phyloP scores from a whole-genome alignment of 2,329 filamentous ascomycete genomes.

The Colletotrichum tamarilloi region DNA sequence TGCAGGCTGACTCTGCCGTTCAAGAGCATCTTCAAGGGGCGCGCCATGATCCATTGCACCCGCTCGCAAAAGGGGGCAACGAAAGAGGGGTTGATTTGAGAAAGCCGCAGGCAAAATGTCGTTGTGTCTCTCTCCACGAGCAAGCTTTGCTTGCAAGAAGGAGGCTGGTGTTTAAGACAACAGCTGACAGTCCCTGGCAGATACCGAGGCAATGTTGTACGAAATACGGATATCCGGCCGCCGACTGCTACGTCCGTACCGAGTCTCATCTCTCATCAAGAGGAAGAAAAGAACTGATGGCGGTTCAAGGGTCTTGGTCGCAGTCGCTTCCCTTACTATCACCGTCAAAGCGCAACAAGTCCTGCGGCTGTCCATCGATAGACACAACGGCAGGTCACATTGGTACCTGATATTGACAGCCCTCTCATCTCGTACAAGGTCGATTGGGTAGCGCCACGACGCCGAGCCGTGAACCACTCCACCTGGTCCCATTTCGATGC shows the following conservation, averaged over 20 bases:
- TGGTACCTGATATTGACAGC: constrained; percentile 9
- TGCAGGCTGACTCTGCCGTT: constrained; percentile 28
- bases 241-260: neutral
- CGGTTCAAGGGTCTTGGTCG: neutral
- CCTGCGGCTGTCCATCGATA: neutral
- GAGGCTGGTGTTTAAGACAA: constrained; percentile 13
- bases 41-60: neutral
- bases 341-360: constrained; percentile 5
- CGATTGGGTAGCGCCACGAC: neutral
- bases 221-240: neutral
- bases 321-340: neutral
- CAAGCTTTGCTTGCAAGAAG: neutral
- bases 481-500: neutral
- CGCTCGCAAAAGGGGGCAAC: constrained; percentile 19
- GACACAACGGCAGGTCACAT: constrained; percentile 1
- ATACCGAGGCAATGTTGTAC: neutral
- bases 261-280: neutral
- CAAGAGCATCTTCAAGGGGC: neutral
- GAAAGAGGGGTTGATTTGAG: neutral
- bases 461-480: neutral
- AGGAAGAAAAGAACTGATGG: neutral
- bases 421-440: neutral
- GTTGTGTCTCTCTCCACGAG: neutral
- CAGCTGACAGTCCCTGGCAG: neutral
- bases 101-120: neutral